Evolutionary conservation across 2,329 filamentous ascomycete species (phyloP).

Genomic region (Metarhizium brunneum): DNA sequence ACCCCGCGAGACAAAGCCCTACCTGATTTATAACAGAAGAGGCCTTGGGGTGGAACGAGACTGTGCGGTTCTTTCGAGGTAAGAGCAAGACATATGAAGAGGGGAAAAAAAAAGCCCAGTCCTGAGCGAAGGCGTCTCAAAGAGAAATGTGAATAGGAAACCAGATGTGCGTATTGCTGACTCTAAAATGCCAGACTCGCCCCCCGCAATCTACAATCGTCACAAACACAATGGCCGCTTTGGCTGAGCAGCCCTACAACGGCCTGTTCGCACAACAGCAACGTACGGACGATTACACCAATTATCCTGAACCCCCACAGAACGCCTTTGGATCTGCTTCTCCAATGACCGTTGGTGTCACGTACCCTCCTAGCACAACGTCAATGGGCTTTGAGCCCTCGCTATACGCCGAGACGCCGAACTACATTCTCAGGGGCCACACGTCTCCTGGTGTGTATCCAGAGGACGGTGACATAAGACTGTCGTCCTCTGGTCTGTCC

Average conservation of each 20-base stretch:
- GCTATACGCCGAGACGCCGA: constrained; percentile 36
- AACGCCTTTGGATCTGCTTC: constrained; percentile 28
- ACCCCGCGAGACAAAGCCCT: neutral
- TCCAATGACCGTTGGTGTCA: constrained; percentile 38
- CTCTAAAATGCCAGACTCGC: neutral
- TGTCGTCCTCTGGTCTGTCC: constrained; percentile 49
- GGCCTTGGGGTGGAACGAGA: neutral
- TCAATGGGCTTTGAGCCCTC: constrained; percentile 36
- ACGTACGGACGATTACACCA: constrained; percentile 30
- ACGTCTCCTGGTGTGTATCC: constrained; percentile 39
- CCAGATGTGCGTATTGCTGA: neutral
- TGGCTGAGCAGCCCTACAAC: constrained; percentile 2
- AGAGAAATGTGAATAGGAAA: too few relatives aligned
- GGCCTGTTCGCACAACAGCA: constrained; percentile 10
- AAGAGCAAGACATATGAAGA: neutral
- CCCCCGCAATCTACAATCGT: neutral
- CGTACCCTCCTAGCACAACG: constrained; percentile 19
- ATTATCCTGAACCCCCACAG: constrained; percentile 37
- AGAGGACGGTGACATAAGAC: constrained; percentile 40
- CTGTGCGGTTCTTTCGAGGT: neutral
- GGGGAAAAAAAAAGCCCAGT: neutral
- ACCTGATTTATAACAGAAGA: neutral
- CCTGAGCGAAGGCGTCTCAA: too few relatives aligned
- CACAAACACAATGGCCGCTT: constrained; percentile 1
- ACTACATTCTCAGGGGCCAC: constrained; percentile 35